These are phyloP conservation scores for Chamaenerion angustifolium DNA, from an alignment of 345 rosid genomes.

Conservation along the genomic window DNA sequence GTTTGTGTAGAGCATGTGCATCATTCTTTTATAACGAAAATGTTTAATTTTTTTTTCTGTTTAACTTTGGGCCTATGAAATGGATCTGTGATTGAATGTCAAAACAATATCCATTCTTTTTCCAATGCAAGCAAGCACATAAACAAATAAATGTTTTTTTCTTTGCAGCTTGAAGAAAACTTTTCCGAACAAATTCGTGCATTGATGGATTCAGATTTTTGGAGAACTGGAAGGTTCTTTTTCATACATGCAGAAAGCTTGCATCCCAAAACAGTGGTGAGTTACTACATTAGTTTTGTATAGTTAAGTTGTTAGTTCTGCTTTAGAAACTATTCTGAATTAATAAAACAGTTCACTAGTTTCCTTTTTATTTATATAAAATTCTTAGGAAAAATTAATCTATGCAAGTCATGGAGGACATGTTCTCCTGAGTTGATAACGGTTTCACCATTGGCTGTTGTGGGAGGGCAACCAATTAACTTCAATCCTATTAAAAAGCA, in stretches of 20 bases:
- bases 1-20: too few species aligned
- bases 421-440: conserved; percentile 67
- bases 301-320: neutral
- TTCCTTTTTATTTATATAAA: too few species aligned
- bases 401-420: conserved; percentile 61
- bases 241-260: conserved; percentile 48
- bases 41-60: too few species aligned
- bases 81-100: too few species aligned
- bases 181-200: conserved; percentile 34
- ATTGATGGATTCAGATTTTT: conserved; percentile 49
- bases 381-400: conserved; percentile 50
- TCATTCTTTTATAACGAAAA: too few species aligned
- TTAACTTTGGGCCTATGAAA: too few species aligned
- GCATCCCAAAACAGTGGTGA: conserved; percentile 66
- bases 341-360: neutral
- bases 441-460: conserved; percentile 69
- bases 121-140: too few species aligned
- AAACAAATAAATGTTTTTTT: conserved; percentile 11
- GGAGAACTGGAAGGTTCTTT: conserved; percentile 66
- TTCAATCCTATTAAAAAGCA: too few species aligned
- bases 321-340: neutral
- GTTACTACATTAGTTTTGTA: conserved; percentile 4
- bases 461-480: too few species aligned
- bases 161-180: conserved; percentile 55
- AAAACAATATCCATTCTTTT: too few species aligned